A percentile compares a stretch with the other conserved stretches of the same genome.
Conservation (phyloP, 2,329 filamentous ascomycete genomes). For the Tolypocladium cylindrosporum region DNA sequence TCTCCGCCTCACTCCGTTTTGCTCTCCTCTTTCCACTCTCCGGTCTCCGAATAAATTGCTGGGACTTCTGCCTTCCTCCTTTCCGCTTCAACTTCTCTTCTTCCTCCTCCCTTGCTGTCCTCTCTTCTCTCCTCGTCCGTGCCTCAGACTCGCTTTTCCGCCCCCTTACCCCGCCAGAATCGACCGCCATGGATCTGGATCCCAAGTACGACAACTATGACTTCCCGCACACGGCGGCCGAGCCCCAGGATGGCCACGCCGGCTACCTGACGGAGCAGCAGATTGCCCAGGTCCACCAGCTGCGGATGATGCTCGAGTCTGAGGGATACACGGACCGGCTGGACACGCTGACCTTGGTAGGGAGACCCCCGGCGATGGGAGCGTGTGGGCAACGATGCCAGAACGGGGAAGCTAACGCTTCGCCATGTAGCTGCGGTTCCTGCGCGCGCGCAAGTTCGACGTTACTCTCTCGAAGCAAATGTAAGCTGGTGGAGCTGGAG, state of each 20-base stretch:
- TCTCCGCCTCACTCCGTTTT: neutral
- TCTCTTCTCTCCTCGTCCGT: neutral
- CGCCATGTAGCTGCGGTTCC: constrained; percentile 61
- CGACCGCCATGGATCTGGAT: constrained; percentile 50
- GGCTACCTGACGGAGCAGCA: constrained; percentile 80
- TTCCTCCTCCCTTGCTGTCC: neutral
- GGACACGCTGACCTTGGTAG: constrained; percentile 84
- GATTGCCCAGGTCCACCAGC: constrained; percentile 80
- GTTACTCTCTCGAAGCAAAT: constrained; percentile 76
- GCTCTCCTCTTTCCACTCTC: neutral
- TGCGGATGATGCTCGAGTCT: constrained; percentile 75
- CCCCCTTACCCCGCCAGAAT: neutral
- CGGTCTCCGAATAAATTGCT: neutral
- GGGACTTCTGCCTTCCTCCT: neutral
- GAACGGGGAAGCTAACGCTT: neutral
- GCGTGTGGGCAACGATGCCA: neutral
- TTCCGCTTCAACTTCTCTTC: neutral
- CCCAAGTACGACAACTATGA: constrained; percentile 96
- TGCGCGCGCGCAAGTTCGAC: constrained; percentile 92
- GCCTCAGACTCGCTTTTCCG: neutral
- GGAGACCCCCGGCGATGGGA: constrained; percentile 17
- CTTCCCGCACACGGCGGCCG: constrained; percentile 70
- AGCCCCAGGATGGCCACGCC: constrained; percentile 65
- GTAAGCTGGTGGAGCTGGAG: constrained; percentile 41
- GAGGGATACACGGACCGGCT: constrained; percentile 74